Evolutionary conservation across 2,329 filamentous ascomycete genomes (phyloP).

Genomic region (Aureobasidium sp.): DNA sequence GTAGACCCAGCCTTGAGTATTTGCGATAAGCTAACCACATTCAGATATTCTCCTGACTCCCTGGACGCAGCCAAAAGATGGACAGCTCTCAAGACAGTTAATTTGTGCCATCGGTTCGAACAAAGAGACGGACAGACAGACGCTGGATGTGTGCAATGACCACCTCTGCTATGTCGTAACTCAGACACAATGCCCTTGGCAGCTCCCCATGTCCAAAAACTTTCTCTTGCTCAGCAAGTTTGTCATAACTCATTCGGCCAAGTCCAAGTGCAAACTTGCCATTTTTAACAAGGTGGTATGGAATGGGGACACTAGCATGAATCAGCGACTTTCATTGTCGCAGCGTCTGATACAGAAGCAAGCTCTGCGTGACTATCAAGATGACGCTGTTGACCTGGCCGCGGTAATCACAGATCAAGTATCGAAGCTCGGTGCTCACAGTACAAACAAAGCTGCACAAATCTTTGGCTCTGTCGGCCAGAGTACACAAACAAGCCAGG

Average conservation of each 20-base stretch:
- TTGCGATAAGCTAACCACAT: not conserved
- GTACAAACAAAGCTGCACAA: slow-evolving; percentile 69
- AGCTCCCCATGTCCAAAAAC: slow-evolving; percentile 70
- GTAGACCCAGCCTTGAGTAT: not conserved
- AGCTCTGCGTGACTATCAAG: slow-evolving; percentile 67
- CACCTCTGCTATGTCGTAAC: slow-evolving; percentile 60
- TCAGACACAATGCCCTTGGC: slow-evolving; percentile 64
- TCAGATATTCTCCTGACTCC: slow-evolving; percentile 73
- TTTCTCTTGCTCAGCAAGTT: slow-evolving; percentile 85
- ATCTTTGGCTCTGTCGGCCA: slow-evolving; percentile 72
- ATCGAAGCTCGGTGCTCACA: slow-evolving; percentile 63
- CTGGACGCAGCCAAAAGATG: slow-evolving; percentile 66
- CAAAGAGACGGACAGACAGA: slow-evolving; percentile 68
- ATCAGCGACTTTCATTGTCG: not conserved
- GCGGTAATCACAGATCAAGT: slow-evolving; percentile 74
- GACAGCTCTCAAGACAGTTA: slow-evolving; percentile 57
- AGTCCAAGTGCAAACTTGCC: slow-evolving; percentile 85
- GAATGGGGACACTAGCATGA: slow-evolving; percentile 29
- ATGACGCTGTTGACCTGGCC: slow-evolving; percentile 66
- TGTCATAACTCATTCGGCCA: slow-evolving; percentile 87
- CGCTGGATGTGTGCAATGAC: slow-evolving; percentile 61
- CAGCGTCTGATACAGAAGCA: slow-evolving; percentile 54
- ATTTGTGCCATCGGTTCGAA: slow-evolving; percentile 30
- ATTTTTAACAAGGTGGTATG: slow-evolving; percentile 86
- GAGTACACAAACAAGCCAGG: slow-evolving; percentile 53